Conservation (phyloP, 1,284 basidiomycete species). For the Volvariella surrecta region DNA sequence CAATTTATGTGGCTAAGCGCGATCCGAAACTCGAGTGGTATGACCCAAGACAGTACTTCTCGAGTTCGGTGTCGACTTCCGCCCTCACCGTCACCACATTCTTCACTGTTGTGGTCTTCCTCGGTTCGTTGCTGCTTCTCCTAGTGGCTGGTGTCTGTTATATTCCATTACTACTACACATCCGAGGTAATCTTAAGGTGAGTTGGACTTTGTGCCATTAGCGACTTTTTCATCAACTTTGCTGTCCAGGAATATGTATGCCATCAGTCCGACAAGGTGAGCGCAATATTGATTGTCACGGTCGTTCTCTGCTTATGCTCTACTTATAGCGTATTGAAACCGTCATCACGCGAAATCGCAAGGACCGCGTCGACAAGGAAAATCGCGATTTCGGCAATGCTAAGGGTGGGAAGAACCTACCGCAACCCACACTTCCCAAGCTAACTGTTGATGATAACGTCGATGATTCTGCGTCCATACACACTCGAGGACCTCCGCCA, state of each 20-base stretch:
- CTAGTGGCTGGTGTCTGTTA: slow-evolving; percentile 84
- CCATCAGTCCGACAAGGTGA: slow-evolving; percentile 95
- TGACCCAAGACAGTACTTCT: slow-evolving; percentile 61
- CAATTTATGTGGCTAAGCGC: slow-evolving; percentile 77
- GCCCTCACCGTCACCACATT: slow-evolving; percentile 83
- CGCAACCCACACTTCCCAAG: slow-evolving; percentile 95
- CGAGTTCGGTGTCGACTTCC: slow-evolving; percentile 67
- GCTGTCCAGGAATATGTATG: slow-evolving; percentile 87
- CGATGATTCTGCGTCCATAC: slow-evolving; percentile 52
- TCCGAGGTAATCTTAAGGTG: slow-evolving; percentile 92
- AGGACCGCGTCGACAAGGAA: slow-evolving; percentile 82
- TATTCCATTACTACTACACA: slow-evolving; percentile 88
- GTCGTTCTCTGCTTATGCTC: background rate
- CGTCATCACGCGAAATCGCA: slow-evolving; percentile 88
- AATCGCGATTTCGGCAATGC: slow-evolving; percentile 91
- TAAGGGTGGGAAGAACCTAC: slow-evolving; percentile 81
- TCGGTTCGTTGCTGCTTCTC: slow-evolving; percentile 75
- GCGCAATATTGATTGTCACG: slow-evolving; percentile 4
- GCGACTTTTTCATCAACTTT: slow-evolving; percentile 4
- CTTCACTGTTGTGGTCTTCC: slow-evolving; percentile 86
- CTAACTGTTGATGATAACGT: slow-evolving; percentile 79
- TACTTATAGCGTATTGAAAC: slow-evolving; percentile 72
- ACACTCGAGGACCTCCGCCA: slow-evolving; percentile 46
- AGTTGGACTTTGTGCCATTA: slow-evolving; percentile 7
- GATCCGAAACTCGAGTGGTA: slow-evolving; percentile 50